Evolutionary conservation across 2,329 filamentous ascomycete species (phyloP).

Genomic region (Alternaria atra): DNA sequence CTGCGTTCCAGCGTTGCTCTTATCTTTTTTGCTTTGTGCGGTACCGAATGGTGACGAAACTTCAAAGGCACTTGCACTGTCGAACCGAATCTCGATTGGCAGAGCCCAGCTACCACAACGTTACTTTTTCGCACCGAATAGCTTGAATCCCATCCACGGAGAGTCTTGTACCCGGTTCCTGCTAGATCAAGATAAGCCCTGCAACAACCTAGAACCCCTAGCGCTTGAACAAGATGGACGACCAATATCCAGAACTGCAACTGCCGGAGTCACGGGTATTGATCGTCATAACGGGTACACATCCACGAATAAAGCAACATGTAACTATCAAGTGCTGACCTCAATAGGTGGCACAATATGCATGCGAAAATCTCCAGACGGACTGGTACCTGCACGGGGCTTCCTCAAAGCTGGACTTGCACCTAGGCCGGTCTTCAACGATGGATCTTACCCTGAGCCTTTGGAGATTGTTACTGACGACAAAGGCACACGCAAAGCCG

Average conservation of each 20-base stretch:
- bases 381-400: slow-evolving; percentile 75
- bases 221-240: slow-evolving; percentile 32
- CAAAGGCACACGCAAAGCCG: slow-evolving; percentile 57
- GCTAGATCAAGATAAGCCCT: slow-evolving; percentile 1
- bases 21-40: slow-evolving; percentile 16
- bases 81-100: slow-evolving; percentile 4
- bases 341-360: slow-evolving; percentile 76
- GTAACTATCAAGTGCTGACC: slow-evolving; percentile 4
- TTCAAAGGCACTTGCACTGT: slow-evolving; percentile 2
- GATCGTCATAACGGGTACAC: slow-evolving; percentile 83
- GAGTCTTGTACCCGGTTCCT: background rate
- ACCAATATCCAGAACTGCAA: slow-evolving; percentile 41
- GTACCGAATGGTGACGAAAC: slow-evolving; percentile 19
- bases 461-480: slow-evolving; percentile 65
- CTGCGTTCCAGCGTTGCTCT: slow-evolving; percentile 6
- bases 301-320: background rate
- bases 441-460: slow-evolving; percentile 68
- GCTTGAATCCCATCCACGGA: background rate
- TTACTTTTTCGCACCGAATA: slow-evolving; percentile 1
- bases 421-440: slow-evolving; percentile 85
- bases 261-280: slow-evolving; percentile 80
- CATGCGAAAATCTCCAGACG: slow-evolving; percentile 83
- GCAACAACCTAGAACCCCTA: slow-evolving; percentile 6
- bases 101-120: slow-evolving; percentile 3
- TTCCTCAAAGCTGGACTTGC: slow-evolving; percentile 86